Base-by-base conservation (phyloP, 352 stramenopile species). In the Hyaloperonospora brassicae region DNA sequence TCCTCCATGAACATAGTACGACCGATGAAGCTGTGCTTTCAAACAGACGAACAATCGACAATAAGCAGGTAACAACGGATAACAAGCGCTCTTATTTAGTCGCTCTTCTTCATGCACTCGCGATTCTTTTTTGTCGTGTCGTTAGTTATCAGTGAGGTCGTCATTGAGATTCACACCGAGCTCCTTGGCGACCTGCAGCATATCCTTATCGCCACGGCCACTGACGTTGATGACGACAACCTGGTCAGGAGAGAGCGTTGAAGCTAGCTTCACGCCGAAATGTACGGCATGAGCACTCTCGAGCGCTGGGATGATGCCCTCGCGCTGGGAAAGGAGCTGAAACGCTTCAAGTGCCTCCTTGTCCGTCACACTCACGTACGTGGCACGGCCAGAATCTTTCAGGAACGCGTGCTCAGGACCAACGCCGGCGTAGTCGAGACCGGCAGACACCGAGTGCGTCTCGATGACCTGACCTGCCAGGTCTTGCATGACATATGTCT, bases 131-230 rank as follows among this genome's bases (percentile, higher is more conserved):
- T 7, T 31, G 27, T 31, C 3, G 27, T 31, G 27, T 31, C 27
- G 27, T 61, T 61, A 73, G 49, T 80, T 78, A 55, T 90, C 77
- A n/a, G 81, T 92, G 50, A 92, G 69, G 52, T 92, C 81, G 35
- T 87, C 79, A 63, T 89, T 67, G 31, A 92, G 66, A 74, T 98
- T 91, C 8, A 98, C 90, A 27, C 93, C 92, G 55, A 98, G 87
- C 47, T 97, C 93, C 66, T 94, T 97, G 25, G 96, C 95, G 23
- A 98, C 89, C 62, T 98, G 95, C 25, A 98, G 84, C 95, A 99
- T 98, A 70, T 99, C 96, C 83, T 99, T 99, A 76, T 99, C 96
- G 43, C 96, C 96, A 40, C 96, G 88, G 21, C 96, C 96, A 77
- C 92, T 98, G 58, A 98, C 85, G 73, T 98, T 98, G 52, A 99